Base-by-base conservation (phyloP, 1,139 yeast genomes). In the Dujonia santamariae region DNA sequence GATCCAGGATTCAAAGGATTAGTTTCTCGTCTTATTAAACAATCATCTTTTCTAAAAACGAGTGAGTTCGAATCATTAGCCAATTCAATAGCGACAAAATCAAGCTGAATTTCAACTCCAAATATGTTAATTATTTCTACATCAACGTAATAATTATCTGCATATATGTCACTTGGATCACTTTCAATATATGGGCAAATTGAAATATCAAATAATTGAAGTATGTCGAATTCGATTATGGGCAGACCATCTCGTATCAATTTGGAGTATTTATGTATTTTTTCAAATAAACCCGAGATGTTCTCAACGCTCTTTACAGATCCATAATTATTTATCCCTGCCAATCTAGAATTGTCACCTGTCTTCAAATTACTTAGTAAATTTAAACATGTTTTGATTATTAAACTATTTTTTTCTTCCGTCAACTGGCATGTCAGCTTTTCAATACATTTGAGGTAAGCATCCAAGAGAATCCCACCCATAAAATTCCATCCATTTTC, bases 401-500 rank as follows among this genome's bases (percentile, higher is more conserved):
- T 38, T 18, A 56, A 54, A 51, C 2, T 11, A 13, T 29, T 29
- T 42, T 48, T 40, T 51, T 51, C n/a, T 35, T 38, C 32, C 50
- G 48, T 12, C 37, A 39, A 19, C 45, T 49, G 34, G 15, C 7
- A 4, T 7, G 18, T 11, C 44, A 57, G 53, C 26, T 75, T 63
- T 44, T 75, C 78, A 28, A 88, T 62, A 47, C 96, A 86, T 30
- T 78, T 76, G 23, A 85, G 70, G 50, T 83, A 87, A 1, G 82
- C 63, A 43, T 78, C 78, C 27, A 85, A 61, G 14, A 90, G 56
- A 14, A 74, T 60, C 1, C 80, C 72, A 0, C 95, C 87, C 52
- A 88, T 75, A 28, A 67, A 62, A 38, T 72, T 74, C 96, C 97
- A 88, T 1, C 88, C 87, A 37, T 81, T 75, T 19, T 70, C 55